A percentile compares a stretch with the other conserved stretches of the same genome.
These are phyloP conservation scores for Biscogniauxia marginata DNA, from an alignment of 2,329 filamentous ascomycete species.

Conservation along the genomic window DNA sequence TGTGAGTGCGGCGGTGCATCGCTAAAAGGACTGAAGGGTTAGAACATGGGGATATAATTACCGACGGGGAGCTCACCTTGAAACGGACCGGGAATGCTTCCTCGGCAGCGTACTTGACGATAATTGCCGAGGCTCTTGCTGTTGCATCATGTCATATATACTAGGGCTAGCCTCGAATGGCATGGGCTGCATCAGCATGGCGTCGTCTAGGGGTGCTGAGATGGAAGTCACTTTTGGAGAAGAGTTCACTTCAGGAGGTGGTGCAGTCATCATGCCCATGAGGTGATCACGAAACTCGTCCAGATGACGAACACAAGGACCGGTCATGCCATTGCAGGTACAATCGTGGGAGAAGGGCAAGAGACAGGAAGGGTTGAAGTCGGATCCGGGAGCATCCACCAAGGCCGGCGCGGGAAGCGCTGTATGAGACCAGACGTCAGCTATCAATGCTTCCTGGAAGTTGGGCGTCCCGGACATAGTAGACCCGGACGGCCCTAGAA, in stretches of 20 bases:
- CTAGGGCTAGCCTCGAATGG: neutral
- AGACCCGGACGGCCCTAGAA: neutral
- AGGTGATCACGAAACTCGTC: neutral
- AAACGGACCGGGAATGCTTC: neutral
- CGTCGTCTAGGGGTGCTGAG: neutral
- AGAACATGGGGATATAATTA: neutral
- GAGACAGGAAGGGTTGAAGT: neutral
- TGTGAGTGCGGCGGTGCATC: neutral
- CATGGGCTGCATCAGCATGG: constrained; percentile 1
- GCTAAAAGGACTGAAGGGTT: neutral
- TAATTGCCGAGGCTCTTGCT: neutral
- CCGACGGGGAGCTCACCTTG: neutral
- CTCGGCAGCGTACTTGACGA: neutral
- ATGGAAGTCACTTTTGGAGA: neutral
- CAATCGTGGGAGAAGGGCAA: neutral
- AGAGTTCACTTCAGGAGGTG: neutral
- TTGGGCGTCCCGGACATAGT: neutral
- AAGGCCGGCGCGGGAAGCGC: neutral
- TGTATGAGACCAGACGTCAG: neutral
- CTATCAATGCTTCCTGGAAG: neutral
- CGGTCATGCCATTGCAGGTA: constrained; percentile 5
- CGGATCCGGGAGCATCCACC: neutral
- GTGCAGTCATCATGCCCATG: neutral
- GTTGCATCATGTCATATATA: neutral
- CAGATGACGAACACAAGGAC: constrained; percentile 3